Evolutionary conservation across 2,329 filamentous ascomycete species (phyloP).

Genomic region (Metarhizium brunneum): DNA sequence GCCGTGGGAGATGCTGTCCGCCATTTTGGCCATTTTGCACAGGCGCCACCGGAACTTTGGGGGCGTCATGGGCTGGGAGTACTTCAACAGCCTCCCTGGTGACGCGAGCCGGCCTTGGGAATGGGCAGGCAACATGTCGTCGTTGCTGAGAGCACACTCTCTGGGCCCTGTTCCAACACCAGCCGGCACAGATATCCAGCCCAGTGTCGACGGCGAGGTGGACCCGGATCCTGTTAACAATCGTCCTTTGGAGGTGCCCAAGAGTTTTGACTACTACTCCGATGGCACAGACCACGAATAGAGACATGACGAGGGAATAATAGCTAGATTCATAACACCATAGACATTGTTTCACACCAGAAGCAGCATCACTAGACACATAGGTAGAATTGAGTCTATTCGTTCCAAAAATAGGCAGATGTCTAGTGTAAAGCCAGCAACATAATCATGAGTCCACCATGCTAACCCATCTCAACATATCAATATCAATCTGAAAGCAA

Average conservation of each 20-base stretch:
- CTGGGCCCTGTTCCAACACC: slow-evolving; percentile 9
- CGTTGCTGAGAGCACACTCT: slow-evolving; percentile 23
- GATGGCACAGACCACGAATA: slow-evolving; percentile 8
- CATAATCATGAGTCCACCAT: slow-evolving; percentile 8
- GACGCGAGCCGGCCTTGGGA: slow-evolving; percentile 57
- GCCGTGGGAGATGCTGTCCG: slow-evolving; percentile 34
- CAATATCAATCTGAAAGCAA: not conserved
- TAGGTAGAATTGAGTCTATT: slow-evolving; percentile 3
- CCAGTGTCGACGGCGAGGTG: slow-evolving; percentile 6
- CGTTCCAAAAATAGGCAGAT: slow-evolving; percentile 7
- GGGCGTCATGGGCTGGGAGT: slow-evolving; percentile 93
- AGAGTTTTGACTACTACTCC: slow-evolving; percentile 16
- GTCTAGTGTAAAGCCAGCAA: slow-evolving; percentile 9
- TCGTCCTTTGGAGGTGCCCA: slow-evolving; percentile 9
- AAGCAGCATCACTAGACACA: not conserved
- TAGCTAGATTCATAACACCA: not conserved
- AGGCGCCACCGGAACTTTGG: slow-evolving; percentile 59
- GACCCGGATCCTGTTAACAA: slow-evolving; percentile 13
- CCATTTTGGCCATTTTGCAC: slow-evolving; percentile 32
- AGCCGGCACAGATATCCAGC: not conserved
- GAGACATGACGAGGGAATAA: not conserved
- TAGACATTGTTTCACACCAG: not conserved
- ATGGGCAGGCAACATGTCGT: slow-evolving; percentile 65
- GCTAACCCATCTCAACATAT: slow-evolving; percentile 7
- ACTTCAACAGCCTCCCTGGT: slow-evolving; percentile 72